Percentiles rank a stretch among this genome's conserved stretches.
phyloP scores from a whole-genome alignment of 2,329 filamentous ascomycete genomes.

The Nothophaeocryptopus gaeumannii region DNA sequence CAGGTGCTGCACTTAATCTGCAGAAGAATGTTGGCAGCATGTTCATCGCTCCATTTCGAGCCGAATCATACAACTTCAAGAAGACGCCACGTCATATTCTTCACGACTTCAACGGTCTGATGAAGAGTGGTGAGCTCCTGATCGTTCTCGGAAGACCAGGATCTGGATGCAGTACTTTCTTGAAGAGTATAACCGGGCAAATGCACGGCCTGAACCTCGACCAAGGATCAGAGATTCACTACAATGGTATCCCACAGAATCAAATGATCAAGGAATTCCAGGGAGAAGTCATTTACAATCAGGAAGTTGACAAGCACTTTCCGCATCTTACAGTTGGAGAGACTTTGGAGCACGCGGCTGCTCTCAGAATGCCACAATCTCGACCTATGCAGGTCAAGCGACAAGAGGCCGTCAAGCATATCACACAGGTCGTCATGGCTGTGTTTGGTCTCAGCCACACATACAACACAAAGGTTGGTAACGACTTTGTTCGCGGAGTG shows the following conservation, averaged over 20 bases:
- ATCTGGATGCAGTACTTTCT: slow-evolving; percentile 62
- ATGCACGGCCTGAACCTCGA: slow-evolving; percentile 57
- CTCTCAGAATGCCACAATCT: slow-evolving; percentile 50
- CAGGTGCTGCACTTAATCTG: slow-evolving; percentile 64
- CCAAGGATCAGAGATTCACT: slow-evolving; percentile 54
- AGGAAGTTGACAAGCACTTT: slow-evolving; percentile 53
- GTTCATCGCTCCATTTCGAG: slow-evolving; percentile 56
- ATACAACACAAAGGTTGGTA: slow-evolving; percentile 53
- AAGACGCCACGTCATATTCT: slow-evolving; percentile 56
- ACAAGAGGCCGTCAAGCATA: slow-evolving; percentile 45
- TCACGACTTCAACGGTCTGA: slow-evolving; percentile 52
- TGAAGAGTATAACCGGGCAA: slow-evolving; percentile 62
- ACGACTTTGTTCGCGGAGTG: slow-evolving; percentile 61
- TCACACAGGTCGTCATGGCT: slow-evolving; percentile 52
- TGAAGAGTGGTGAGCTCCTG: slow-evolving; percentile 51
- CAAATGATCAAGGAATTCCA: slow-evolving; percentile 49
- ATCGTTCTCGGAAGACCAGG: slow-evolving; percentile 50
- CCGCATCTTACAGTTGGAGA: slow-evolving; percentile 57
- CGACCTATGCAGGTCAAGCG: slow-evolving; percentile 38
- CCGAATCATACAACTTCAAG: slow-evolving; percentile 54
- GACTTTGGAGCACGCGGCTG: slow-evolving; percentile 56
- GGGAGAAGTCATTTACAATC: slow-evolving; percentile 47
- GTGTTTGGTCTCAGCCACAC: slow-evolving; percentile 57
- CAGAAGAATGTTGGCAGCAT: slow-evolving; percentile 65
- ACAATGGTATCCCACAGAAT: slow-evolving; percentile 53